A percentile compares a stretch with the other conserved stretches of the same genome.
Conservation (phyloP, 2,329 filamentous ascomycete genomes). For the Cryphonectria radicalis region DNA sequence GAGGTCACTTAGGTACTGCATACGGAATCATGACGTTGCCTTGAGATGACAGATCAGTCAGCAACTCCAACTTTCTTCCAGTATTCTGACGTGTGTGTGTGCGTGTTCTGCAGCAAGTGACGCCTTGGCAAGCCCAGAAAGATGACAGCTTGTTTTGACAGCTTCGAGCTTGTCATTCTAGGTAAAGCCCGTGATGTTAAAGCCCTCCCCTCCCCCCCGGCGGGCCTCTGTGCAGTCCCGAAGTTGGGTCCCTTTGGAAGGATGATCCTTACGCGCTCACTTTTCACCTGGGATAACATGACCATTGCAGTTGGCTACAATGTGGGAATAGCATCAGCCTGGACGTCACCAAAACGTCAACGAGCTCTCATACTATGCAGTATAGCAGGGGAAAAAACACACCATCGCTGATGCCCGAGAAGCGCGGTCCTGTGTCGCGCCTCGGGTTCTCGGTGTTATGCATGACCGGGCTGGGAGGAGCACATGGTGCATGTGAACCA, state of each 20-base stretch:
- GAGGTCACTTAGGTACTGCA: neutral
- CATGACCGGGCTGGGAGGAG: neutral
- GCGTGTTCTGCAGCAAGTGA: neutral
- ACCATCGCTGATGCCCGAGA: neutral
- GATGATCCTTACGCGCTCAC: neutral
- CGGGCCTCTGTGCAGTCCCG: too few species aligned
- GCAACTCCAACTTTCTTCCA: neutral
- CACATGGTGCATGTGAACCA: too few species aligned
- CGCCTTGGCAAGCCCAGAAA: neutral
- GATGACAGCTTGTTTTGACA: neutral
- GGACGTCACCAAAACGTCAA: neutral
- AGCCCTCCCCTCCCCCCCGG: neutral
- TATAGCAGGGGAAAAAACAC: neutral
- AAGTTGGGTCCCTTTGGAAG: neutral
- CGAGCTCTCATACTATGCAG: neutral
- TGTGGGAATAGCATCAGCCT: neutral
- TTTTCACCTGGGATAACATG: neutral
- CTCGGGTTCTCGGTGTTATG: neutral
- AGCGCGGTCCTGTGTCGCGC: neutral
- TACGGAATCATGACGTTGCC: neutral
- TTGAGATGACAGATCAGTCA: neutral
- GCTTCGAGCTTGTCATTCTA: neutral
- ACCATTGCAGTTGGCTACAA: neutral
- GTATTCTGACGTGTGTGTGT: neutral
- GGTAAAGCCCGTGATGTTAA: neutral